Base-by-base conservation (phyloP, 2,329 filamentous ascomycete species). In the Alternaria triticina region DNA sequence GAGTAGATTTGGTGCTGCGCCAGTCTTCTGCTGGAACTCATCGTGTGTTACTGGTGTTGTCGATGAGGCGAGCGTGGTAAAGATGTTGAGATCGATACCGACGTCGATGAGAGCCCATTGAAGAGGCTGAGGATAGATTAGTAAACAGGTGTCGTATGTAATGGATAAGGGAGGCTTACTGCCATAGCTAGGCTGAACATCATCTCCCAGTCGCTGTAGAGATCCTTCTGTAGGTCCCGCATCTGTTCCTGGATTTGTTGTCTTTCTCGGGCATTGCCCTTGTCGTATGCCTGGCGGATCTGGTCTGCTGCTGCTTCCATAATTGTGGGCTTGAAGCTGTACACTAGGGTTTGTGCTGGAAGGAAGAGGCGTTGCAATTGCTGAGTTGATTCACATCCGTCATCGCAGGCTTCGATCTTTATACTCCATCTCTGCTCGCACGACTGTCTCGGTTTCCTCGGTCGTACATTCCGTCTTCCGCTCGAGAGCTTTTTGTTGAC, bases 1-100 rank as follows among this genome's bases (percentile, higher is more conserved):
- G 20, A 77, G 60, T 5, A 81, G 69, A 23, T 57, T 63, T 5
- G 71, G 73, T 5, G 77, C 68, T 9, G 73, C 76, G 8, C 61
- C 59, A 4, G 69, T 74, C 28, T 61, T 68, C 23, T 68, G 20
- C 17, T 72, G 65, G 15, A 80, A 64, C 25, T 70, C 40, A 17
- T 61, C 40, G 11, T 72, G 61, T 4, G 55, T 62, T 9, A 72
- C 9, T 11, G 69, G 67, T 1, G 28, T 52, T 1, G 47, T 8
- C 12, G 62, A 67, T 6, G 57, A 57, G 4, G 36, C 0, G 4
- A 40, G 36, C 9, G 36, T 17, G 36, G n/a, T 17, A 17, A 40
- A 40, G 36, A 40, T 40, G n/a, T 40, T 40, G 36, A 40, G 36
- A 17, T 40, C 36, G 36, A 40, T 40, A 17, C 36, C 36, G n/a